phyloP scores from a whole-genome alignment of 176 grass and related monocot genomes.

The Thinopyrum elongatum region DNA sequence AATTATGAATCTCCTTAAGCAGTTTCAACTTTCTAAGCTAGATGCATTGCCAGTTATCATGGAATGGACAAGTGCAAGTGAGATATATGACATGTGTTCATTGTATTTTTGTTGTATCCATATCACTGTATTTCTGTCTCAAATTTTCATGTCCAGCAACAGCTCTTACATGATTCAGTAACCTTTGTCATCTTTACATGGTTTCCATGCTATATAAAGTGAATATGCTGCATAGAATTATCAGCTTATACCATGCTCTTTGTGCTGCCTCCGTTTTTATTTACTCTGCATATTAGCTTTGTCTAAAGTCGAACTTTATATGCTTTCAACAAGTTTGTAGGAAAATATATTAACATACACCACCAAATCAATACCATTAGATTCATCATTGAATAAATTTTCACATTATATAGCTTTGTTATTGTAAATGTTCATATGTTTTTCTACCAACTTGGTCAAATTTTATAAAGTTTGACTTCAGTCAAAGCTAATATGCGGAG shows the following conservation, averaged over 20 bases:
- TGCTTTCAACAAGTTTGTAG: too few species aligned
- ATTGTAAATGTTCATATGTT: too few species aligned
- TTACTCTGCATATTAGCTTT: too few species aligned
- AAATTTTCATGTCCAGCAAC: not conserved
- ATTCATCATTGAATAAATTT: too few species aligned
- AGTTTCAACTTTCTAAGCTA: not conserved
- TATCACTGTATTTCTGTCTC: not conserved
- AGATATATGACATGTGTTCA: not conserved
- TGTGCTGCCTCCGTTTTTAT: not conserved
- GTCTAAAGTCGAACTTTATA: too few species aligned
- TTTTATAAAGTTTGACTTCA: too few species aligned
- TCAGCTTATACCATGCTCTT: not conserved
- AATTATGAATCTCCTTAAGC: conserved; percentile 4
- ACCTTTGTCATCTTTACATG: conserved; percentile 20
- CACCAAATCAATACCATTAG: too few species aligned
- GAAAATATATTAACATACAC: too few species aligned
- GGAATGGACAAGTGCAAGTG: not conserved
- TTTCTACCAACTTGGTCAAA: too few species aligned
- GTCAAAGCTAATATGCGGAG: too few species aligned
- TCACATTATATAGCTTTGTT: too few species aligned
- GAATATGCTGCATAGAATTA: not conserved
- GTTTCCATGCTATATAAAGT: conserved; percentile 4
- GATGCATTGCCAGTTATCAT: not conserved
- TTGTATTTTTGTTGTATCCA: not conserved
- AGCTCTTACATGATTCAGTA: not conserved